Percentiles rank a stretch among this genome's conserved stretches.
phyloP scores from a whole-genome alignment of 768 basidiomycete genomes.

The Lactarius sanguifluus region DNA sequence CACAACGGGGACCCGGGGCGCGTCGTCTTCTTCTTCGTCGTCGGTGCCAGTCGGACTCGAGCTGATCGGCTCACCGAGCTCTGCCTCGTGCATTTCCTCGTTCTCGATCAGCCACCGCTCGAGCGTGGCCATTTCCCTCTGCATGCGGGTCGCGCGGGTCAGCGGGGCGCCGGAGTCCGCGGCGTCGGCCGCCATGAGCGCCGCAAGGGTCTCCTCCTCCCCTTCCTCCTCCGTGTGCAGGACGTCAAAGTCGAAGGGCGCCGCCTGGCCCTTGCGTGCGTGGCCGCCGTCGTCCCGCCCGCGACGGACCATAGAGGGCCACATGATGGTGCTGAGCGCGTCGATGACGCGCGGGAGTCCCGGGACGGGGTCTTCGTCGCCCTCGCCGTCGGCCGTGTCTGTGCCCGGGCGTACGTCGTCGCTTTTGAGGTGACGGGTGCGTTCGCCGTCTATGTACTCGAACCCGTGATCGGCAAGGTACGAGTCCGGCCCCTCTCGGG shows the following conservation, averaged over 20 bases:
- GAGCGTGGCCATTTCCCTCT: constrained; percentile 56
- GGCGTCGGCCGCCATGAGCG: constrained; percentile 35
- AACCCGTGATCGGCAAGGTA: constrained; percentile 70
- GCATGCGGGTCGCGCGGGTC: constrained; percentile 36
- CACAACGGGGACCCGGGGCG: constrained; percentile 4
- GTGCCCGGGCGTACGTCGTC: not conserved
- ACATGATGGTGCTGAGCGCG: constrained; percentile 84
- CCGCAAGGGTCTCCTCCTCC: constrained; percentile 41
- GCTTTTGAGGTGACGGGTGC: constrained; percentile 15
- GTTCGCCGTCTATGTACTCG: constrained; percentile 67
- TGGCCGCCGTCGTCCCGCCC: constrained; percentile 34
- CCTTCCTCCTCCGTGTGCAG: constrained; percentile 32
- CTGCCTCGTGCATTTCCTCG: constrained; percentile 35
- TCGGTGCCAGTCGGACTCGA: not conserved
- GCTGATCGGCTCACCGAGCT: constrained; percentile 15
- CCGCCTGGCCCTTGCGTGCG: constrained; percentile 34
- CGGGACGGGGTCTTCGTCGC: constrained; percentile 29
- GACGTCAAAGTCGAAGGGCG: constrained; percentile 32
- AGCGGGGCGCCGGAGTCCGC: constrained; percentile 26
- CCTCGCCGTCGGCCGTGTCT: constrained; percentile 3
- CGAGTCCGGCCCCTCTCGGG: constrained; percentile 53
- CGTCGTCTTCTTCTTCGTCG: constrained; percentile 7
- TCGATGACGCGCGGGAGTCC: constrained; percentile 70
- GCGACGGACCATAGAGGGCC: constrained; percentile 68
- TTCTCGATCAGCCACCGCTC: constrained; percentile 63